Evolutionary conservation across 495 filamentous ascomycete genomes (phyloP).

Genomic region (Lineolata rhizophorae): DNA sequence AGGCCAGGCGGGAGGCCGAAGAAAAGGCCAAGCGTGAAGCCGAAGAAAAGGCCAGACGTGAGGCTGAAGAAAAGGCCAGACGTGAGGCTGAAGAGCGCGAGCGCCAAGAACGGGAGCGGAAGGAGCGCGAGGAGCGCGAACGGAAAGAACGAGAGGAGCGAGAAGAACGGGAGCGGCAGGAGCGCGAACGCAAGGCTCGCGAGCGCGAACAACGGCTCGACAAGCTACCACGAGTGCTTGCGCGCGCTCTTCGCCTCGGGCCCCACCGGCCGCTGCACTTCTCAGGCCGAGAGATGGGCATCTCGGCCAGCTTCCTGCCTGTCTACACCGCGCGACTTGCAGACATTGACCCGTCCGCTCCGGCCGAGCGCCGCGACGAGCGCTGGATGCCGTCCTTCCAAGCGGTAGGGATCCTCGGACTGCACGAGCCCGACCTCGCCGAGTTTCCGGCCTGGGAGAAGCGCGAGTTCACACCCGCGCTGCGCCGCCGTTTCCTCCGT

Average conservation of each 20-base stretch:
- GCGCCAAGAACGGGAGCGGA: slow-evolving; percentile 7
- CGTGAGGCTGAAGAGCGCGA: slow-evolving; percentile 8
- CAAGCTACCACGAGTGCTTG: slow-evolving; percentile 9
- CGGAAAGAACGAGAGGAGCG: slow-evolving; percentile 3
- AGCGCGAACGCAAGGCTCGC: slow-evolving; percentile 7
- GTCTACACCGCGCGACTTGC: slow-evolving; percentile 7
- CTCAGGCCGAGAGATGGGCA: slow-evolving; percentile 10
- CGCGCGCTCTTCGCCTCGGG: slow-evolving; percentile 8
- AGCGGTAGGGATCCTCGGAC: slow-evolving; percentile 14
- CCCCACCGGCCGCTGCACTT: slow-evolving; percentile 10
- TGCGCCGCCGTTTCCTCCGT: slow-evolving; percentile 8
- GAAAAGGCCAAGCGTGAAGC: slow-evolving; percentile 3
- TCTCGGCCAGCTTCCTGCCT: slow-evolving; percentile 12
- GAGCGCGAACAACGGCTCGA: slow-evolving; percentile 6
- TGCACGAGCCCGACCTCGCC: slow-evolving; percentile 11
- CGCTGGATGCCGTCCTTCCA: slow-evolving; percentile 15
- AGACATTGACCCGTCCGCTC: slow-evolving; percentile 5
- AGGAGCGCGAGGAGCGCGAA: slow-evolving; percentile 5
- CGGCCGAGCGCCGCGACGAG: slow-evolving; percentile 1
- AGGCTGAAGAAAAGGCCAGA: slow-evolving; percentile 4
- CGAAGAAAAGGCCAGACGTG: slow-evolving; percentile 4
- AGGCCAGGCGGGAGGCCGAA: slow-evolving; percentile 2
- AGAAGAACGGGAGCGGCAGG: slow-evolving; percentile 6
- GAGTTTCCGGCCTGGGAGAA: slow-evolving; percentile 8
- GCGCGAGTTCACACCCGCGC: slow-evolving; percentile 3